Evolutionary conservation across 306 rosid genomes (phyloP).

Genomic region (Potentilla sterilis): DNA sequence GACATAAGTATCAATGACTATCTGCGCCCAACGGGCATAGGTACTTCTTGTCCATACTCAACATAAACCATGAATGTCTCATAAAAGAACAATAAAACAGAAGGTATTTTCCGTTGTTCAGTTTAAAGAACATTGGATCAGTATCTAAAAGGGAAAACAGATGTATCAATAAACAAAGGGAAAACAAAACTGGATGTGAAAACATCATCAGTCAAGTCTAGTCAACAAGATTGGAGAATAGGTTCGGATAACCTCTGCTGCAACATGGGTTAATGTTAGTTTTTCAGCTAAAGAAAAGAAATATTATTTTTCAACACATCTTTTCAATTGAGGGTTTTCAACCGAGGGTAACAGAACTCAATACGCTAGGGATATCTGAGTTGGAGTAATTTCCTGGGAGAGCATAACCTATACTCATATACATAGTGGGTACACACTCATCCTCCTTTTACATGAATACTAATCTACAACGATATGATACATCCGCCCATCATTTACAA

Average conservation of each 20-base stretch:
- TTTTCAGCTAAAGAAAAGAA: not conserved
- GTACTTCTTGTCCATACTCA: constrained; percentile 94
- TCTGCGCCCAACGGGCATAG: constrained; percentile 85
- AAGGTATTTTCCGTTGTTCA: constrained; percentile 77
- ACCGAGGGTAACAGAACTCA: too few relatives aligned
- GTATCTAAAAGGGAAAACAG: constrained; percentile 45
- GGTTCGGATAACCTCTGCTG: not conserved
- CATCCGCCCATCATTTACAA: constrained; percentile 33
- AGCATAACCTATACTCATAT: not conserved
- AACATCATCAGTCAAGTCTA: not conserved
- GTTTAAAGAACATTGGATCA: constrained; percentile 80
- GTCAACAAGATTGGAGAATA: not conserved
- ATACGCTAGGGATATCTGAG: not conserved
- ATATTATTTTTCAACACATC: not conserved
- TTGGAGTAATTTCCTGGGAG: not conserved
- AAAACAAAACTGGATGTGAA: not conserved
- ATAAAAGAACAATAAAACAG: constrained; percentile 35
- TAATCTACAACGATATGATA: constrained; percentile 11
- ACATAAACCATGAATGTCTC: not conserved
- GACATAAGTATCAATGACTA: constrained; percentile 86
- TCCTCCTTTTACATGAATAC: not conserved
- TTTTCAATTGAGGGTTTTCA: too few relatives aligned
- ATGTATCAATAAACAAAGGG: not conserved
- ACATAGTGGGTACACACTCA: not conserved
- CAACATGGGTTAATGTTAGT: not conserved